A percentile compares a stretch with the other conserved stretches of the same genome.
These are phyloP conservation scores for Geotrichum cucujoidarum DNA, from an alignment of 1,139 yeast species.

Conservation along the genomic window DNA sequence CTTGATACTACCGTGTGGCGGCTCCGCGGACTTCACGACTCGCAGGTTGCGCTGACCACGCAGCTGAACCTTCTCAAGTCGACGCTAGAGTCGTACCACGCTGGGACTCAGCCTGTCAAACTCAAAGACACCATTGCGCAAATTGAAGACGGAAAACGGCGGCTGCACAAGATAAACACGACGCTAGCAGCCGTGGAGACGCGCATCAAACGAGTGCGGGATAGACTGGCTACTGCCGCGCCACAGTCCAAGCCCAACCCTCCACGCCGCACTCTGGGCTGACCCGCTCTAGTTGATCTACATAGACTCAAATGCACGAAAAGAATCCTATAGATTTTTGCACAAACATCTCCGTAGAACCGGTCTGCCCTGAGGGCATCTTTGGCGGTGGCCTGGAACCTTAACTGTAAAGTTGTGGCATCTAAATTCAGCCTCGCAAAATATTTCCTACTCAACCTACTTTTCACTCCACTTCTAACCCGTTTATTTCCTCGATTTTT, in stretches of 20 bases:
- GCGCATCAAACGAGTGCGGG: constrained; percentile 11
- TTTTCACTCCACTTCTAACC: no score
- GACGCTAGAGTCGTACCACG: constrained; percentile 26
- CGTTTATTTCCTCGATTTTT: no score
- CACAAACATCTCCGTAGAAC: background rate
- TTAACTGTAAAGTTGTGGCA: no score
- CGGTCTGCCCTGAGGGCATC: no score
- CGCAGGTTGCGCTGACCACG: constrained; percentile 28
- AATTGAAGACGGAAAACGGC: constrained; percentile 24
- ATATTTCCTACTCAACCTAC: no score
- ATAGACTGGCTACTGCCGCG: background rate
- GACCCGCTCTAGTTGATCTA: background rate
- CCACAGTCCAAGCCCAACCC: background rate
- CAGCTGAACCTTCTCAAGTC: constrained; percentile 26
- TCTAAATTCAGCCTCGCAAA: no score
- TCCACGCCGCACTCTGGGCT: constrained; percentile 12
- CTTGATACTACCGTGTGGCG: constrained; percentile 29
- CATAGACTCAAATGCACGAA: no score
- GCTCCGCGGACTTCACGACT: constrained; percentile 29
- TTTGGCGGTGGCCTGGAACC: no score
- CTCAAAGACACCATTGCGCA: constrained; percentile 23
- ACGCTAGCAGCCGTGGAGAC: constrained; percentile 12
- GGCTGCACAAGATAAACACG: constrained; percentile 23
- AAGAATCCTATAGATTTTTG: no score
- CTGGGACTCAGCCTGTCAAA: constrained; percentile 24